Evolutionary conservation across 345 rosid genomes (phyloP).

Genomic region (Erucastrum elatum): DNA sequence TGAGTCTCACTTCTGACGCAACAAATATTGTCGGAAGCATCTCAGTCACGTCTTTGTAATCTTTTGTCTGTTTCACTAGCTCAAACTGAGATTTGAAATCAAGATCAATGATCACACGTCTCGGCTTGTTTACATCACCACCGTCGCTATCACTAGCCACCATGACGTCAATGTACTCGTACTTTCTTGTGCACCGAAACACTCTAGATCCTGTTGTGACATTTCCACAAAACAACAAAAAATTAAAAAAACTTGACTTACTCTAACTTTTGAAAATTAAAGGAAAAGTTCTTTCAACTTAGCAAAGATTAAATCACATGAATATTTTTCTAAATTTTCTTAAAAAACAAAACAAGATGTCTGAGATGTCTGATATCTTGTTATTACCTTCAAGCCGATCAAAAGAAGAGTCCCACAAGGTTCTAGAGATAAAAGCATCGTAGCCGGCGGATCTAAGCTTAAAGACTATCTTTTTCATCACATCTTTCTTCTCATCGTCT

Average conservation of each 20-base stretch:
- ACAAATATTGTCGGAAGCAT: slow-evolving; percentile 46
- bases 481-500: slow-evolving; percentile 40
- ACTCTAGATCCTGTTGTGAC: slow-evolving; percentile 38
- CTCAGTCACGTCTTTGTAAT: slow-evolving; percentile 41
- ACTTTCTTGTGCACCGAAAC: slow-evolving; percentile 36
- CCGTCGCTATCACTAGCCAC: slow-evolving; percentile 9
- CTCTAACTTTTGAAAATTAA: not conserved
- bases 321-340: not conserved
- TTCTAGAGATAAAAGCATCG: slow-evolving; percentile 40
- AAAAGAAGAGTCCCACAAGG: slow-evolving; percentile 44
- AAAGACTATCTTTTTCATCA: slow-evolving; percentile 42
- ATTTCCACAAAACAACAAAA: slow-evolving; percentile 11
- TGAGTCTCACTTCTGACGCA: slow-evolving; percentile 48
- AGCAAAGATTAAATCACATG: not conserved
- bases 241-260: not conserved
- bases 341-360: not conserved
- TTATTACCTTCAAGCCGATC: slow-evolving; percentile 38
- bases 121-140: slow-evolving; percentile 12
- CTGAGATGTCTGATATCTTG: no score
- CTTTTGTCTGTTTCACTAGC: slow-evolving; percentile 44
- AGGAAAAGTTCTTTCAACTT: not conserved
- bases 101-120: slow-evolving; percentile 53
- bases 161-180: slow-evolving; percentile 53
- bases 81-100: slow-evolving; percentile 61
- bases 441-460: slow-evolving; percentile 39